Conservation (phyloP, 768 basidiomycete species). For the Cystobasidium ongulense region DNA sequence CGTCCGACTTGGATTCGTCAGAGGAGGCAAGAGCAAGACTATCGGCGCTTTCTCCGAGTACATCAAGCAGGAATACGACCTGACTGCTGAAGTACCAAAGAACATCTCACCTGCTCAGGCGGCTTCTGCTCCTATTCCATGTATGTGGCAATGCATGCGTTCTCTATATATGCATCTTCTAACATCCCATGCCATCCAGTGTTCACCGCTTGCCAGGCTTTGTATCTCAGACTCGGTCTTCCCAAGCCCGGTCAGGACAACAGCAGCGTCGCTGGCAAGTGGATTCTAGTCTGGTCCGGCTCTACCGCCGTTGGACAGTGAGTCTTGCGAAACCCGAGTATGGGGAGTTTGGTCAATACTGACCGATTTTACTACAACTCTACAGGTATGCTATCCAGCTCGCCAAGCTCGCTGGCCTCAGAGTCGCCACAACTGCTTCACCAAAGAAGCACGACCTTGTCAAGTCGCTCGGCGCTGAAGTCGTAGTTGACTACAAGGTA, state of each 20-base stretch:
- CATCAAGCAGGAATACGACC: conserved; percentile 3
- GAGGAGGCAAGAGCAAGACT: conserved; percentile 21
- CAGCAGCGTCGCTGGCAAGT: conserved; percentile 20
- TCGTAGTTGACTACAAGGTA: conserved; percentile 59
- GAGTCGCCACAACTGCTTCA: conserved; percentile 44
- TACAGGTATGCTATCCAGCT: conserved; percentile 47
- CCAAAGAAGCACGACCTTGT: conserved; percentile 47
- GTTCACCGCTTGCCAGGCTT: conserved; percentile 29
- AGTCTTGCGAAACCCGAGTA: neutral
- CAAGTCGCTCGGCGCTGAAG: conserved; percentile 56
- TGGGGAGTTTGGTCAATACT: neutral
- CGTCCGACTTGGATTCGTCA: neutral
- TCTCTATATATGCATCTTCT: neutral
- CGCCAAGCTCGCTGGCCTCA: conserved; percentile 49
- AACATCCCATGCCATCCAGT: neutral
- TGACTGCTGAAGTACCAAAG: neutral
- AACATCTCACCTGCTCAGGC: conserved; percentile 24
- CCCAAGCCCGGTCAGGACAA: neutral
- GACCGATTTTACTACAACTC: neutral
- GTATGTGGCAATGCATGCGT: neutral
- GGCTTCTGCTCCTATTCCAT: conserved; percentile 20
- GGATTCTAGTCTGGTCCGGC: conserved; percentile 32
- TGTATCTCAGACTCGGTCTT: conserved; percentile 2
- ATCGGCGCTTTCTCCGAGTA: conserved; percentile 25
- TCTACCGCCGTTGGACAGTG: conserved; percentile 28